phyloP scores from a whole-genome alignment of 176 grass and related monocot species.

The Tillandsia fasciculata region DNA sequence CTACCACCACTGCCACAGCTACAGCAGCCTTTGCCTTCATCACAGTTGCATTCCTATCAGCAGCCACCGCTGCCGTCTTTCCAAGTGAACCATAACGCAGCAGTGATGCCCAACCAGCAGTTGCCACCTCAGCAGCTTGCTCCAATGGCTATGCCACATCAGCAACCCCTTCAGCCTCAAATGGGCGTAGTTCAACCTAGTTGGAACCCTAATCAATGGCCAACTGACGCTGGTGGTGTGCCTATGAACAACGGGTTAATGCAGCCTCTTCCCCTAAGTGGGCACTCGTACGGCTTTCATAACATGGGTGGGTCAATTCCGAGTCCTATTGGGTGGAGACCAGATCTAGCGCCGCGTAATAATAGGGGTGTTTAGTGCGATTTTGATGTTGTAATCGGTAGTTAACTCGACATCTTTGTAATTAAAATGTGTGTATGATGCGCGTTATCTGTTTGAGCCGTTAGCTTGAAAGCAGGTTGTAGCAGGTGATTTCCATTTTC shows the following conservation, averaged over 20 bases:
- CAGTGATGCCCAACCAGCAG: not conserved
- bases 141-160: not conserved
- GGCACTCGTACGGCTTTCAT: not conserved
- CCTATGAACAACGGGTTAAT: not conserved
- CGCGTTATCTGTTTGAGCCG: too few species aligned
- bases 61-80: conserved; percentile 11
- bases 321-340: too few species aligned
- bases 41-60: conserved; percentile 27
- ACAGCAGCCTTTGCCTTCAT: conserved; percentile 7
- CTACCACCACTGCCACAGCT: conserved; percentile 19
- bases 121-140: conserved; percentile 4
- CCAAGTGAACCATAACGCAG: too few species aligned
- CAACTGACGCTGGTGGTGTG: conserved; percentile 18
- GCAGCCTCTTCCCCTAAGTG: conserved; percentile 16
- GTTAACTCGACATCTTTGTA: too few species aligned
- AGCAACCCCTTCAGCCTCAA: not conserved
- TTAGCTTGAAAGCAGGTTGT: too few species aligned
- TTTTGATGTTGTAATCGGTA: too few species aligned
- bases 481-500: too few species aligned
- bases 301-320: too few species aligned
- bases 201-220: conserved; percentile 27
- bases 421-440: too few species aligned
- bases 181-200: not conserved
- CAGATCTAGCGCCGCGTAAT: too few species aligned
- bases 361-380: too few species aligned